Evolutionary conservation across 2,329 filamentous ascomycete species (phyloP).

Genomic region (Myriosclerotinia scirpicola): DNA sequence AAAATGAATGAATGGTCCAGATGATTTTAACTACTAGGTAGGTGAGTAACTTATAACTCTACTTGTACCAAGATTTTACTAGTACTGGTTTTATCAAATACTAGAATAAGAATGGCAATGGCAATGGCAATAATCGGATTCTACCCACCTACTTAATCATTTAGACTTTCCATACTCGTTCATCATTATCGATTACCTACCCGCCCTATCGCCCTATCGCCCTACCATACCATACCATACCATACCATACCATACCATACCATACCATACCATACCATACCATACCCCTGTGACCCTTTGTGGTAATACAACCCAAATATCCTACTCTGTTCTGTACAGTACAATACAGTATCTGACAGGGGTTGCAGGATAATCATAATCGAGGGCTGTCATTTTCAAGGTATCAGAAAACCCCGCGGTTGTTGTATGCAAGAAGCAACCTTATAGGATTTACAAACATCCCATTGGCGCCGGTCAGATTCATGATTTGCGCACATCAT

Average conservation of each 20-base stretch:
- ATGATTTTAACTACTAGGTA: neutral
- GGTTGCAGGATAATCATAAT: conserved; percentile 16
- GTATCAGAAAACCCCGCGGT: conserved; percentile 13
- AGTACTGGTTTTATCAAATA: neutral
- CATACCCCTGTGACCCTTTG: neutral
- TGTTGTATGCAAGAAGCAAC: neutral
- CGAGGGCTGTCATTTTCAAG: neutral
- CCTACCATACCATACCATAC: neutral
- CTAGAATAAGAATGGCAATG: neutral
- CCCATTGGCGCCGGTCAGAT: neutral
- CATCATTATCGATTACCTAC: neutral
- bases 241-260: neutral
- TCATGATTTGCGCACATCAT: conserved; percentile 13
- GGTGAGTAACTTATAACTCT: no score
- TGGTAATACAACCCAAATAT: neutral
- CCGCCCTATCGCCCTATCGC: conserved; percentile 2
- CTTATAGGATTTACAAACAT: neutral
- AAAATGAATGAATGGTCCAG: neutral
- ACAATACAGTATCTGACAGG: neutral
- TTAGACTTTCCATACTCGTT: neutral
- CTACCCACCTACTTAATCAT: neutral
- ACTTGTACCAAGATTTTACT: neutral
- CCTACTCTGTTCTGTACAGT: neutral
- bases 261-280: neutral
- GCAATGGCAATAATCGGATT: no score